Conservation (phyloP, 2,329 filamentous ascomycete species). For the Leptographium wingfieldii region DNA sequence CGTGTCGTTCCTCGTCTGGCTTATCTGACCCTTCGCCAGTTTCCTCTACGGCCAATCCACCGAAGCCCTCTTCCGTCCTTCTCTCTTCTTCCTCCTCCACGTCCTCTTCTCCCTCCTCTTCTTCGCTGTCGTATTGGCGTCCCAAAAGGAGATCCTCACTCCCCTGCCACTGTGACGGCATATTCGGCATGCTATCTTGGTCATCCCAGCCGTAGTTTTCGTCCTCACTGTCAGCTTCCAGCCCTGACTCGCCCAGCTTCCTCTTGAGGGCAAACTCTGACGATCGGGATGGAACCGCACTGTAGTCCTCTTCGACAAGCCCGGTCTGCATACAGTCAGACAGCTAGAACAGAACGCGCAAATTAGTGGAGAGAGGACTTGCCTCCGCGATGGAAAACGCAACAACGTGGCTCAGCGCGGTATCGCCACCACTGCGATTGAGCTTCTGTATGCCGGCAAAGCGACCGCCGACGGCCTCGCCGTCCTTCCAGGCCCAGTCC, state of each 20-base stretch:
- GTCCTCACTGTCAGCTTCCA: conserved; percentile 49
- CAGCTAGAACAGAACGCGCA: neutral
- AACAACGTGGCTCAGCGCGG: conserved; percentile 29
- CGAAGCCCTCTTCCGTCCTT: neutral
- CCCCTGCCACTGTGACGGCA: conserved; percentile 55
- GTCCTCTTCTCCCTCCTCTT: conserved; percentile 5
- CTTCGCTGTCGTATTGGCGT: conserved; percentile 7
- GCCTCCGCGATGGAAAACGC: conserved; percentile 38
- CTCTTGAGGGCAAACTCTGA: conserved; percentile 40
- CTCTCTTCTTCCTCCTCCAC: neutral
- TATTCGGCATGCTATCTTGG: conserved; percentile 45
- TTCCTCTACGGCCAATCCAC: neutral
- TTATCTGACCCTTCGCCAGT: neutral
- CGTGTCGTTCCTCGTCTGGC: neutral
- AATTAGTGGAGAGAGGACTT: conserved; percentile 13
- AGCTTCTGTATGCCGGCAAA: conserved; percentile 55
- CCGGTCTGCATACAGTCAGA: conserved; percentile 5
- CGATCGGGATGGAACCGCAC: conserved; percentile 14
- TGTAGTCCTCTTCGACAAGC: conserved; percentile 28
- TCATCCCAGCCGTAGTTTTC: conserved; percentile 65
- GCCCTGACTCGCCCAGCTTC: conserved; percentile 46
- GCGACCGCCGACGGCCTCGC: conserved; percentile 35
- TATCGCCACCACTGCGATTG: conserved; percentile 35
- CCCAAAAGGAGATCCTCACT: conserved; percentile 50
- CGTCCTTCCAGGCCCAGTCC: conserved; percentile 51